These are phyloP conservation scores for Aspergillus candidus DNA, from an alignment of 2,329 filamentous ascomycete genomes.

Conservation along the genomic window DNA sequence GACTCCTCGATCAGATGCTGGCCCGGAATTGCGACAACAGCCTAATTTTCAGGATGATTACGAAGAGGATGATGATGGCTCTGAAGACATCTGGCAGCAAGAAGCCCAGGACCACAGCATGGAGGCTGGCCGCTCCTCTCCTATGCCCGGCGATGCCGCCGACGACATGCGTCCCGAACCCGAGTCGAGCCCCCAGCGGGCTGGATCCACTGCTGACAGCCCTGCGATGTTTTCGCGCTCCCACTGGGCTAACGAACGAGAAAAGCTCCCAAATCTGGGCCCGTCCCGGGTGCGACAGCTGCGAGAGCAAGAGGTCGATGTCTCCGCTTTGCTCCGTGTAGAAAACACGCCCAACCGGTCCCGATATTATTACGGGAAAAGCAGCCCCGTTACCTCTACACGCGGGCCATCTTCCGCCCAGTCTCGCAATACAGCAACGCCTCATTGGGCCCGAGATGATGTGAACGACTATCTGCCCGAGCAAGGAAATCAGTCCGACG, in stretches of 20 bases:
- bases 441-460: constrained; percentile 9
- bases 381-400: constrained; percentile 23
- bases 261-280: constrained; percentile 23
- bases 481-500: constrained; percentile 17
- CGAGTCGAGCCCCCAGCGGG: constrained; percentile 29
- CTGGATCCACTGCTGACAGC: constrained; percentile 19
- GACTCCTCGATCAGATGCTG: too few relatives aligned
- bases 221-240: constrained; percentile 23
- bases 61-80: constrained; percentile 25
- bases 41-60: neutral
- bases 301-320: constrained; percentile 31
- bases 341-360: constrained; percentile 32
- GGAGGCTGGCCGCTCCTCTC: constrained; percentile 22
- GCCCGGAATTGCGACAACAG: neutral
- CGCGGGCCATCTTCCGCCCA: constrained; percentile 14
- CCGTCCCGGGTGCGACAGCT: constrained; percentile 29
- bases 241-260: constrained; percentile 24
- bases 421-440: constrained; percentile 8
- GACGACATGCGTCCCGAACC: constrained; percentile 19
- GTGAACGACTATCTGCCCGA: constrained; percentile 14
- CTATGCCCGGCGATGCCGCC: constrained; percentile 12
- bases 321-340: constrained; percentile 26
- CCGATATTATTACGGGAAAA: constrained; percentile 32
- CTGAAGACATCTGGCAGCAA: constrained; percentile 45
- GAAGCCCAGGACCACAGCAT: constrained; percentile 36